phyloP scores from a whole-genome alignment of 805 yeast genomes.

The Wickerhamomyces strasburgensis region DNA sequence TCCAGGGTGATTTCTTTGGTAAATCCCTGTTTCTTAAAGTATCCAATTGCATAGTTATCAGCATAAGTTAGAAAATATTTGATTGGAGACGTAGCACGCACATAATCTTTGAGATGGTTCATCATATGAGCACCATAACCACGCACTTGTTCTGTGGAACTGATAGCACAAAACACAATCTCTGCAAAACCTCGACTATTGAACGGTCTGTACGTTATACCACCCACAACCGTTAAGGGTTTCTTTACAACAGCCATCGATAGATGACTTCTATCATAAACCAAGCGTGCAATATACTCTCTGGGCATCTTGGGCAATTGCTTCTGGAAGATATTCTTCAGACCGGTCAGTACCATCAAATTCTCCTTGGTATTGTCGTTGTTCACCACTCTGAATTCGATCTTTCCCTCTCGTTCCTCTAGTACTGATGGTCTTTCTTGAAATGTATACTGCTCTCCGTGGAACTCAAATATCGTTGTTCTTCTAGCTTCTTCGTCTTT shows the following conservation, averaged over 20 bases:
- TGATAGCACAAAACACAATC: slow-evolving; percentile 96
- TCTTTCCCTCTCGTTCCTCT: slow-evolving; percentile 89
- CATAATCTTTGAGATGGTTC: slow-evolving; percentile 97
- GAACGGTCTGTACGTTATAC: slow-evolving; percentile 94
- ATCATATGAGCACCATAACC: slow-evolving; percentile 98
- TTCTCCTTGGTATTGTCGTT: slow-evolving; percentile 86
- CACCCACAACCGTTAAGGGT: slow-evolving; percentile 95
- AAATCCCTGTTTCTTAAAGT: slow-evolving; percentile 96
- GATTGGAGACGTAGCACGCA: slow-evolving; percentile 78
- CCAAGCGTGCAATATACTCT: slow-evolving; percentile 91
- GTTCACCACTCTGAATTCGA: slow-evolving; percentile 94
- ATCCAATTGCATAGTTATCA: slow-evolving; percentile 98
- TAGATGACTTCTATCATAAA: slow-evolving; percentile 88
- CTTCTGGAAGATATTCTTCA: slow-evolving; percentile 93
- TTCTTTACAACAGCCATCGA: slow-evolving; percentile 95
- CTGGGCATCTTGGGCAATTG: slow-evolving; percentile 99
- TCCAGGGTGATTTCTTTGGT: slow-evolving; percentile 90
- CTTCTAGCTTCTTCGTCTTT: slow-evolving; percentile 32
- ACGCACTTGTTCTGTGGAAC: slow-evolving; percentile 94
- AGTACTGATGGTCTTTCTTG: slow-evolving; percentile 91
- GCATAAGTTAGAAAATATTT: slow-evolving; percentile 92
- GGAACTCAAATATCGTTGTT: slow-evolving; percentile 42
- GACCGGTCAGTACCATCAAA: slow-evolving; percentile 87
- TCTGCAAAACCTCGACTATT: slow-evolving; percentile 90
- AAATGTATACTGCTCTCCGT: slow-evolving; percentile 76